Conservation (phyloP, 306 rosid genomes). For the Rubus parviflorus region DNA sequence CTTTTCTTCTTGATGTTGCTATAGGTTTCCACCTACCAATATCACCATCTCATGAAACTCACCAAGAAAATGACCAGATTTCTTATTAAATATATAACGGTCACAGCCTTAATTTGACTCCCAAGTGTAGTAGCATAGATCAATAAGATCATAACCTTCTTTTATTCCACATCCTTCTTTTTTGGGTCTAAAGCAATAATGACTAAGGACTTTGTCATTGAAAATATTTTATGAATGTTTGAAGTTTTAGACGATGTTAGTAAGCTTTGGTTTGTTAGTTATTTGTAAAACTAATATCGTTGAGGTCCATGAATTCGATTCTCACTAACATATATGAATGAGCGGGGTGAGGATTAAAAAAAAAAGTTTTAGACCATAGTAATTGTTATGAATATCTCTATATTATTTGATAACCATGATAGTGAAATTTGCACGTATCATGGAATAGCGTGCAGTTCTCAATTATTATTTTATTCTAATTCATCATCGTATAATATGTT, state of each 20-base stretch:
- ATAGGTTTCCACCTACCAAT: not conserved
- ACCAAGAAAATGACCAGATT: not conserved
- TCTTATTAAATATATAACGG: not conserved
- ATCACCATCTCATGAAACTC: not conserved
- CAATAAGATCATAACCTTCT: not conserved
- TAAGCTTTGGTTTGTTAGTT: too few relatives aligned
- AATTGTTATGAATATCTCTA: too few relatives aligned
- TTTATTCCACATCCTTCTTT: not conserved
- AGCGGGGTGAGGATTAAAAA: too few relatives aligned
- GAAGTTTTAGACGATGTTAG: not conserved
- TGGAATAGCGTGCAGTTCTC: too few relatives aligned
- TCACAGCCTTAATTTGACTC: slow-evolving; percentile 1
- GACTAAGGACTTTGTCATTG: not conserved
- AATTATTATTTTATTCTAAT: too few relatives aligned
- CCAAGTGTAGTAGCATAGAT: not conserved
- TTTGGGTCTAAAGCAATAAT: not conserved
- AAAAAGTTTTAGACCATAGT: too few relatives aligned
- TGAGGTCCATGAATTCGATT: too few relatives aligned
- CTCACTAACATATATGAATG: too few relatives aligned
- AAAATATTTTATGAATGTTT: not conserved
- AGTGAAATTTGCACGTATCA: too few relatives aligned
- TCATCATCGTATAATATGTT: too few relatives aligned
- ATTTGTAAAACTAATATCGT: too few relatives aligned
- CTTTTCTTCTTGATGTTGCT: not conserved
- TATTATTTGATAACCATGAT: too few relatives aligned